Conservation (phyloP, 495 filamentous ascomycete genomes). For the Xylaria intraflava region DNA sequence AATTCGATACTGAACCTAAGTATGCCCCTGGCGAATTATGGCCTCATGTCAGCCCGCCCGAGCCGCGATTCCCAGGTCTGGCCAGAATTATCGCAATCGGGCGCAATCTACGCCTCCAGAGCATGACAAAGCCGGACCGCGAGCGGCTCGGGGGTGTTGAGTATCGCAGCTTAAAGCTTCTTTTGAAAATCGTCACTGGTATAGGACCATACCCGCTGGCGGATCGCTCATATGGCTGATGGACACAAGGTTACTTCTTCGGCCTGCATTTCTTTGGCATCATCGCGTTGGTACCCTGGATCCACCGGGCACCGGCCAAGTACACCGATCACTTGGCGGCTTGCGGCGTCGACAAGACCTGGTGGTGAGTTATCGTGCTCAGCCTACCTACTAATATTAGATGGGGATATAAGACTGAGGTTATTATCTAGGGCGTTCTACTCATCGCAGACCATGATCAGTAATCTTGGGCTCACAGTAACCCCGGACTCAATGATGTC, state of each 20-base stretch:
- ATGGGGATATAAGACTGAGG: too few relatives aligned
- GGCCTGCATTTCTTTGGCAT: constrained; percentile 57
- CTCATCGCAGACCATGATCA: constrained; percentile 60
- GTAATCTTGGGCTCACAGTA: constrained; percentile 61
- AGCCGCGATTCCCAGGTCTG: not conserved
- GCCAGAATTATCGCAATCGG: not conserved
- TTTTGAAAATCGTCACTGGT: constrained; percentile 54
- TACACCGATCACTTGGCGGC: constrained; percentile 44
- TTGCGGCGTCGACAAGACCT: constrained; percentile 49
- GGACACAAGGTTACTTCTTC: constrained; percentile 39
- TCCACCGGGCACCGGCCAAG: constrained; percentile 36
- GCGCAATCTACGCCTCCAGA: not conserved
- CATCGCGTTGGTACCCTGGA: constrained; percentile 57
- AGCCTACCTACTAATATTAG: too few relatives aligned
- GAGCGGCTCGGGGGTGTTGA: constrained; percentile 72
- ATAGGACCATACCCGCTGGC: constrained; percentile 16
- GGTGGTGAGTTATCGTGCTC: constrained; percentile 32
- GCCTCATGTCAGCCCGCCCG: not conserved
- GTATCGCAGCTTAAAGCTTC: constrained; percentile 63
- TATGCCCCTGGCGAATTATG: not conserved
- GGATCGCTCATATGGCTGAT: not conserved
- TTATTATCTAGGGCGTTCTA: constrained; percentile 46
- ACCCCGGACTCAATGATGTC: constrained; percentile 69
- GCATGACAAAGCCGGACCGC: constrained; percentile 59
- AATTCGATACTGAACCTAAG: not conserved